These are phyloP conservation scores for Flueggea neowawraea DNA, from an alignment of 441 rosid species.

Conservation along the genomic window DNA sequence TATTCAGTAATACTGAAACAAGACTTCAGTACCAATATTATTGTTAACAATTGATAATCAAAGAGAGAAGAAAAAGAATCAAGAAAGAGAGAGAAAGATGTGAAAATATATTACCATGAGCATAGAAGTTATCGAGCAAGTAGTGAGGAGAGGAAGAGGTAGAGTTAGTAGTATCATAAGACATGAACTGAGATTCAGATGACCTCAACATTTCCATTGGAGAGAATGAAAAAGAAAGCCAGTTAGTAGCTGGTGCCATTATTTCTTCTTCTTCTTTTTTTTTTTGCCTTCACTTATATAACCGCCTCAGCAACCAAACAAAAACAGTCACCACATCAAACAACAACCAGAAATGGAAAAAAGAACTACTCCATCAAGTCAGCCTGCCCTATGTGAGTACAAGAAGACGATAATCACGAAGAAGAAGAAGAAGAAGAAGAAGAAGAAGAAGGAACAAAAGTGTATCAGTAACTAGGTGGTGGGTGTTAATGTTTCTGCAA, in stretches of 20 bases:
- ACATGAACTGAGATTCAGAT: conserved; percentile 55
- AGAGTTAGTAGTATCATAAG: conserved; percentile 47
- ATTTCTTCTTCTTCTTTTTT: conserved; percentile 3
- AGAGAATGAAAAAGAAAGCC: conserved; percentile 92
- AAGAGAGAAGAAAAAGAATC: not conserved
- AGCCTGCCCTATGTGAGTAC: too few species aligned
- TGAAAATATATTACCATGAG: conserved; percentile 38
- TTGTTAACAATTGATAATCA: not conserved
- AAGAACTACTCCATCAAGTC: too few species aligned
- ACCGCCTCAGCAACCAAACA: not conserved
- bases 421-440: too few species aligned
- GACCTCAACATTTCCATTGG: conserved; percentile 94
- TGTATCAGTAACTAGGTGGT: not conserved
- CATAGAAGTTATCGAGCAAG: conserved; percentile 78
- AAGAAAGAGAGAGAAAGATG: not conserved
- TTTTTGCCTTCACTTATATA: conserved; percentile 10
- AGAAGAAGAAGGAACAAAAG: too few species aligned
- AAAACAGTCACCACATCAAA: not conserved
- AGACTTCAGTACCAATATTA: not conserved
- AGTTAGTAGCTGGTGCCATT: conserved; percentile 84
- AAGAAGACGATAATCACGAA: conserved; percentile 23
- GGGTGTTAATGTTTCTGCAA: not conserved
- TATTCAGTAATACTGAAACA: not conserved
- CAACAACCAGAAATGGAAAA: too few species aligned
- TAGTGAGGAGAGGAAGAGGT: conserved; percentile 57